Evolutionary conservation across 2,329 filamentous ascomycete species (phyloP).

Genomic region (Aspergillus terreus): DNA sequence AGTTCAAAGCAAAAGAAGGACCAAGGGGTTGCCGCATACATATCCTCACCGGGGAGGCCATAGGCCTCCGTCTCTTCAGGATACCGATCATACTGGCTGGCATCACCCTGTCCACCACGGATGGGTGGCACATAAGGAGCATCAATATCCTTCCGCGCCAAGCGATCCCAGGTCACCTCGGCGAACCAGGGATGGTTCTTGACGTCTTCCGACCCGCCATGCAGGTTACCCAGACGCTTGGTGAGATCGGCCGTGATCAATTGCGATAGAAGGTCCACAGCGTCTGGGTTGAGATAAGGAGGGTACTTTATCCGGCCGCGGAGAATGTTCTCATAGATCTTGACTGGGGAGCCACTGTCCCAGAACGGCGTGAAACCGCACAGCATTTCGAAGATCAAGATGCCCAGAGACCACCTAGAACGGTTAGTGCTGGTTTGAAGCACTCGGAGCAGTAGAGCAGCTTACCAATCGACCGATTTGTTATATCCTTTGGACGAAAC

Average conservation of each 20-base stretch:
- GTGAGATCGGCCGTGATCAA: constrained; percentile 93
- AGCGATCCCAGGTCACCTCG: constrained; percentile 94
- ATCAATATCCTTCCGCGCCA: constrained; percentile 95
- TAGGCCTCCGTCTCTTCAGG: constrained; percentile 95
- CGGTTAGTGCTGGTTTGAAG: background rate
- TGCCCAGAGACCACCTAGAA: constrained; percentile 91
- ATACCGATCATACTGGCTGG: constrained; percentile 97
- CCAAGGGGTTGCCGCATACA: constrained; percentile 59
- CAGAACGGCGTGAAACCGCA: constrained; percentile 99
- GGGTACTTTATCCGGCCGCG: constrained; percentile 96
- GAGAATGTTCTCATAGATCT: constrained; percentile 99
- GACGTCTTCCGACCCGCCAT: constrained; percentile 84
- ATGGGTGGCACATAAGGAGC: constrained; percentile 96
- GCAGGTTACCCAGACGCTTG: constrained; percentile 90
- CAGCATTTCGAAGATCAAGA: constrained; percentile 98
- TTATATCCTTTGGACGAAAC: constrained; percentile 99
- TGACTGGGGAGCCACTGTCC: constrained; percentile 96
- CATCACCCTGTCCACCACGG: constrained; percentile 87
- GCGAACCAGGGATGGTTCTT: constrained; percentile 96
- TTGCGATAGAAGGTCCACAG: constrained; percentile 85
- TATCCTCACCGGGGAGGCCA: constrained; percentile 72
- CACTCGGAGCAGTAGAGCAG: constrained; percentile 13
- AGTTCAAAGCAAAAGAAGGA: background rate
- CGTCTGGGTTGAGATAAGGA: constrained; percentile 89
- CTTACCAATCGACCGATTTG: constrained; percentile 97